phyloP scores from a whole-genome alignment of 2,329 filamentous ascomycete species.

The Paecilomyces dactylethromorphus region DNA sequence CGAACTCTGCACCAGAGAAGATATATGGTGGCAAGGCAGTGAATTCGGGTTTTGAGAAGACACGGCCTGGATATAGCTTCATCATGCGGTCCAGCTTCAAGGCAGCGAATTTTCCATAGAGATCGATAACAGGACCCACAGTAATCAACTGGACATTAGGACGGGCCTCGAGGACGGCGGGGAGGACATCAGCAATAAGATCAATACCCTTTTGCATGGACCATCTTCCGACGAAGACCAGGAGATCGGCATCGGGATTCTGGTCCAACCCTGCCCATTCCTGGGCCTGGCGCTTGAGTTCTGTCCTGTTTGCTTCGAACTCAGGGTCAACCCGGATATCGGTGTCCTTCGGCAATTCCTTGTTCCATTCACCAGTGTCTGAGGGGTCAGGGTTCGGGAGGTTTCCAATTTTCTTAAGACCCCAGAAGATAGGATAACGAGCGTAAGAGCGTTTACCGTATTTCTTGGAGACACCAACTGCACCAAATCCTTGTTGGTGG shows the following conservation, averaged over 20 bases:
- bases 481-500: conserved; percentile 62
- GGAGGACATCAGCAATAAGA: conserved; percentile 62
- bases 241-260: conserved; percentile 56
- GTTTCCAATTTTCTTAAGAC: conserved; percentile 55
- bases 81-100: conserved; percentile 59
- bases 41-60: conserved; percentile 64
- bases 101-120: conserved; percentile 62
- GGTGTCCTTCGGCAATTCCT: conserved; percentile 43
- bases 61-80: conserved; percentile 58
- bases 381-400: conserved; percentile 61
- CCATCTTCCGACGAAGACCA: conserved; percentile 65
- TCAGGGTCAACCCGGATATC: conserved; percentile 48
- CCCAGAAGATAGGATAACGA: conserved; percentile 65
- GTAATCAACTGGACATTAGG: conserved; percentile 56
- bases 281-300: conserved; percentile 55
- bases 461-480: conserved; percentile 62
- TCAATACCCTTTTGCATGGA: conserved; percentile 64
- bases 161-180: conserved; percentile 54
- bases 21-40: conserved; percentile 61
- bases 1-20: conserved; percentile 62
- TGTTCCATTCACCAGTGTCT: conserved; percentile 57
- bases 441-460: conserved; percentile 62
- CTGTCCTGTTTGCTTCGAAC: conserved; percentile 48
- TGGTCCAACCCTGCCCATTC: conserved; percentile 61
- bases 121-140: conserved; percentile 59